Evolutionary conservation across 2,329 filamentous ascomycete species (phyloP), one percentile per base, ranked within the genome.

Genomic region (Chrysosporium keratinophilum): DNA sequence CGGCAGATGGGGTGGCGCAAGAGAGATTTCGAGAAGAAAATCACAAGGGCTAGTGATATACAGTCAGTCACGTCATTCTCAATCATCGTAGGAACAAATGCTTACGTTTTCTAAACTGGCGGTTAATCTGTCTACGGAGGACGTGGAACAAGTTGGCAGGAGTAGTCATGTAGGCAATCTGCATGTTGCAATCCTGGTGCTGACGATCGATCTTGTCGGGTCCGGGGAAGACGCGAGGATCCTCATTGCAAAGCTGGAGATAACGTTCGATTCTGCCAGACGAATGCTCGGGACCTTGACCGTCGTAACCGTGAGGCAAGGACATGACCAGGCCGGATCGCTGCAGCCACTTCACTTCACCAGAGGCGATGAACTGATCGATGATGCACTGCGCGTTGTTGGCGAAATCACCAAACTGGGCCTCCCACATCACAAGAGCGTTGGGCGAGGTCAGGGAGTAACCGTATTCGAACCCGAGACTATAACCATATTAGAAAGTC

Each of bases 121-220:
- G 83, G 79, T 97, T 90, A 84, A 98, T 95, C 76, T 98, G 93
- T 73, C 93, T 83, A 69, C 93, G 87, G 59, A 98, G 81, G 62
- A 93, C 84, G 74, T 98, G 93, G 84, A 98, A 98, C 69, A 94
- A 73, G 74, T 98, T 98, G 60, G 91, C 81, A 28, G 93, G 93
- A 45, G 85, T 87, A n/a, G 93, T 98, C 82, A 94, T 90, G 78
- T 93, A 95, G 54, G 84, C 89, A 69, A 98, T 86, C 76, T 98
- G 93, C 83, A 98, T 95, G 77, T 98, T 98, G 79, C 89, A 95
- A 75, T 98, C 93, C 76, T 98, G 93, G 77, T 98, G 93, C 74
- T 97, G 93, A 63, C 93, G 88, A 53, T 94, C 84, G 57, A 97
- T 82, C 78, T 93, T 96, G 61, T 95, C 89, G 33, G 80, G 77